A percentile compares a stretch with the other conserved stretches of the same genome.
Evolutionary conservation across 1,139 yeast genomes (phyloP).

Genomic region (Eremothecium coryli): DNA sequence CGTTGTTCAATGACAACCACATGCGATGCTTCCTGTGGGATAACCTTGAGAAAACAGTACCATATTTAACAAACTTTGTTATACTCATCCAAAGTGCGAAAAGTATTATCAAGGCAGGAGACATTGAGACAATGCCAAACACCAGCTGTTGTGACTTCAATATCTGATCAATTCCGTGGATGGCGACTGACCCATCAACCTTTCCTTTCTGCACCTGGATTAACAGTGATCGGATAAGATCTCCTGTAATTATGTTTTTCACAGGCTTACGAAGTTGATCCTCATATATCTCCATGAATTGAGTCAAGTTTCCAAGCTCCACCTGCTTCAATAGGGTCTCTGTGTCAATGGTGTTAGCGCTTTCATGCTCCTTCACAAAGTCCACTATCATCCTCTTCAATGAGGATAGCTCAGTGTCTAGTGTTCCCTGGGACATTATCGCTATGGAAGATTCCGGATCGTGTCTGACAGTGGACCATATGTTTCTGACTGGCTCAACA

Average conservation of each 20-base stretch:
- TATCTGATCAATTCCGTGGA: conserved; percentile 82
- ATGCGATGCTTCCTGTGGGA: conserved; percentile 29
- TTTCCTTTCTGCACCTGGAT: conserved; percentile 92
- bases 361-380: conserved; percentile 43
- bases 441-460: conserved; percentile 61
- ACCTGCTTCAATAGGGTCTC: conserved; percentile 34
- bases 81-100: conserved; percentile 14
- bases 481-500: conserved; percentile 62
- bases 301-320: conserved; percentile 64
- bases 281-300: conserved; percentile 75
- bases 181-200: conserved; percentile 87
- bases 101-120: conserved; percentile 62
- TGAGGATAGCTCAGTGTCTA: conserved; percentile 68
- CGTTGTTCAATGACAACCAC: conserved; percentile 44
- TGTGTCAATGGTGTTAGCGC: conserved; percentile 15
- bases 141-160: conserved; percentile 86
- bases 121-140: conserved; percentile 80
- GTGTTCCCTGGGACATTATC: conserved; percentile 69
- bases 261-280: conserved; percentile 63
- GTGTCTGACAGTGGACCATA: conserved; percentile 71
- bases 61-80: conserved; percentile 18
- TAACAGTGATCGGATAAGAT: conserved; percentile 62
- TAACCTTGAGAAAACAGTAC: conserved; percentile 22
- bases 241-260: conserved; percentile 54
- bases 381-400: conserved; percentile 71